These are phyloP conservation scores for Stachybotrys chartarum DNA, from an alignment of 2,329 filamentous ascomycete species.

Conservation along the genomic window DNA sequence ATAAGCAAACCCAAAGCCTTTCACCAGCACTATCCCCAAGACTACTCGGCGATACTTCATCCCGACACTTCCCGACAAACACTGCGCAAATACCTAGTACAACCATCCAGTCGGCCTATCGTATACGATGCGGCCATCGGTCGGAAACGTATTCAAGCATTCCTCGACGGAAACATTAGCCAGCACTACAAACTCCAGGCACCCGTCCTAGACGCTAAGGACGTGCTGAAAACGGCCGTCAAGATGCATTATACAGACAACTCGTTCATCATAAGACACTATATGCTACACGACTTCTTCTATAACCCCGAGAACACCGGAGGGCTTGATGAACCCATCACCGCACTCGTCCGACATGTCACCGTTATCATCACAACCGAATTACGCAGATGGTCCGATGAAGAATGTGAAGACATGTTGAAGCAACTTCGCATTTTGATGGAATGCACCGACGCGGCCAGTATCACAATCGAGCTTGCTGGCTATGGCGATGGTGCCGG, in stretches of 20 bases:
- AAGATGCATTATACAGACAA: neutral
- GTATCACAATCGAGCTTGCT: neutral
- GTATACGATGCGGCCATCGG: neutral
- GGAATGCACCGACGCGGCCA: neutral
- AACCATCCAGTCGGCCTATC: neutral
- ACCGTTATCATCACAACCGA: neutral
- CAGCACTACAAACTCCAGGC: too few species aligned
- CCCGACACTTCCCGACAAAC: neutral
- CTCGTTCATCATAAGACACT: neutral
- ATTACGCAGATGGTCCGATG: neutral
- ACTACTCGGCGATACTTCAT: neutral
- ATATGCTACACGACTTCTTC: neutral
- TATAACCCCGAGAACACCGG: neutral
- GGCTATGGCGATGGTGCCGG: neutral
- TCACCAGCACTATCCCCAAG: neutral
- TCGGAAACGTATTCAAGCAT: neutral
- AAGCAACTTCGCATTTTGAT: neutral
- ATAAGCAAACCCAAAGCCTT: too few species aligned
- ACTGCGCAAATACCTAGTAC: neutral
- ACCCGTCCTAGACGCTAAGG: neutral
- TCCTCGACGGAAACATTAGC: neutral
- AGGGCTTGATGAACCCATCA: neutral
- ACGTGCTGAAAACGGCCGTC: neutral
- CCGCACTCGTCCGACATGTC: neutral
- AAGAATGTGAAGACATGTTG: neutral